phyloP scores from a whole-genome alignment of 2,329 filamentous ascomycete species.

The Cordyceps farinosa region DNA sequence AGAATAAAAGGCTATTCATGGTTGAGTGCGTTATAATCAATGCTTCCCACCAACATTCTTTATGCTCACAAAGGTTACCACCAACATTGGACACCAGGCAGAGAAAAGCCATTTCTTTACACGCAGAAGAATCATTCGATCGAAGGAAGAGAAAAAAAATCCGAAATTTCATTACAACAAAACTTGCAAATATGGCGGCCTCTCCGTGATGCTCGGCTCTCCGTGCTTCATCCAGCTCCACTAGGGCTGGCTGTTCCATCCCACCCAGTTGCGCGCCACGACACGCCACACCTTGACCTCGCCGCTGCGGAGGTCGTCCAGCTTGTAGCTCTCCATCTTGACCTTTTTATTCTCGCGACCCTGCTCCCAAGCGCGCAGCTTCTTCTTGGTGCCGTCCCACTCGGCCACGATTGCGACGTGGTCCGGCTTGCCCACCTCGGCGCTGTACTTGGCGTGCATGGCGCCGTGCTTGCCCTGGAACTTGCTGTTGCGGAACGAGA shows the following conservation, averaged over 20 bases:
- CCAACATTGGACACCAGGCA: background rate
- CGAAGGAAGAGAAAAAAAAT: background rate
- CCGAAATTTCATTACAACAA: conserved; percentile 13
- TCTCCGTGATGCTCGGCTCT: conserved; percentile 18
- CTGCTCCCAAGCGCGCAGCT: conserved; percentile 93
- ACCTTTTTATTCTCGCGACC: conserved; percentile 91
- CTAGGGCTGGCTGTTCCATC: conserved; percentile 70
- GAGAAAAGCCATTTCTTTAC: background rate
- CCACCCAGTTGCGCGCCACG: conserved; percentile 87
- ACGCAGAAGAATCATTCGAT: background rate
- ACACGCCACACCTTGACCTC: conserved; percentile 98
- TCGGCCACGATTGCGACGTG: conserved; percentile 91
- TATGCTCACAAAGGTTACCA: background rate
- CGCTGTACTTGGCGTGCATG: conserved; percentile 90
- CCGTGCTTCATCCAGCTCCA: conserved; percentile 26
- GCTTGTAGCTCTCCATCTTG: conserved; percentile 88
- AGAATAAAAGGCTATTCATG: background rate
- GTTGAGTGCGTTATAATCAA: background rate
- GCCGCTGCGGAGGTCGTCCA: conserved; percentile 86
- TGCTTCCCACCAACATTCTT: background rate
- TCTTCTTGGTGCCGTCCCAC: conserved; percentile 98
- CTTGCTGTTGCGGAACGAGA: conserved; percentile 86
- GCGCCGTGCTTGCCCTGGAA: conserved; percentile 95
- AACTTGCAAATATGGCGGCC: conserved; percentile 16
- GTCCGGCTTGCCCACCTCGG: conserved; percentile 82